Evolutionary conservation across 768 basidiomycete species (phyloP), one percentile per base, ranked within the genome.

Genomic region (Neoboletus subvelutipes): DNA sequence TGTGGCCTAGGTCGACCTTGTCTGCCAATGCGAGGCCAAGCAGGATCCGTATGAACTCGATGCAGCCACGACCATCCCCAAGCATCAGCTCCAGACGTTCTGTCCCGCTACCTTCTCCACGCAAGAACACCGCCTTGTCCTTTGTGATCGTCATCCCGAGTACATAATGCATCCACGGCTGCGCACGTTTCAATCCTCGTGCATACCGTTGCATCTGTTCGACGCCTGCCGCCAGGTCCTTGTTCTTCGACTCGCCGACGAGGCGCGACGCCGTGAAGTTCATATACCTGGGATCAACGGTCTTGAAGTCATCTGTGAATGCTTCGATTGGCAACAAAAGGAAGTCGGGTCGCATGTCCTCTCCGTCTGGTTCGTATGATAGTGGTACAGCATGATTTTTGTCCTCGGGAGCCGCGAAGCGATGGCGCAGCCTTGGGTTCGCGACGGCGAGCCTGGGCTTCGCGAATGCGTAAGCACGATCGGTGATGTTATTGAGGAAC

Each of bases 41-140:
- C 29, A 63, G n/a, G 13, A 56, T 39, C 5, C 49, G 54, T 22
- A 62, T 52, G 26, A 61, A 42, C 42, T 61, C 59, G 17, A 61
- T 52, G n/a, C 52, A 52, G 0, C 56, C 56, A 11, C 52, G 50
- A 5, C 56, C 56, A 1, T 54, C 45, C 11, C 41, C 13, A 2
- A 63, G 56, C 4, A 31, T 45, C 17, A 63, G 26, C 1, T 56
- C 45, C 5, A 60, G 40, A 28, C 52, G 34, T 22, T 64, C 64
- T 18, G 51, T 60, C 0, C 56, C 52, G 22, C 58, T 55, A 15
- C 29, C 29, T 1, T 29, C 29, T 29, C 29, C 29, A 29, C 29
- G 29, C 29, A 29, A 29, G 29, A 29, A 29, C 53, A 31, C 37
- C 9, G 20, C 37, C 54, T 46, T 55, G 18, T 57, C 41, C 20